Conservation (phyloP, 192 early-diverging fungal species). For the Cetraspora pellucida region DNA sequence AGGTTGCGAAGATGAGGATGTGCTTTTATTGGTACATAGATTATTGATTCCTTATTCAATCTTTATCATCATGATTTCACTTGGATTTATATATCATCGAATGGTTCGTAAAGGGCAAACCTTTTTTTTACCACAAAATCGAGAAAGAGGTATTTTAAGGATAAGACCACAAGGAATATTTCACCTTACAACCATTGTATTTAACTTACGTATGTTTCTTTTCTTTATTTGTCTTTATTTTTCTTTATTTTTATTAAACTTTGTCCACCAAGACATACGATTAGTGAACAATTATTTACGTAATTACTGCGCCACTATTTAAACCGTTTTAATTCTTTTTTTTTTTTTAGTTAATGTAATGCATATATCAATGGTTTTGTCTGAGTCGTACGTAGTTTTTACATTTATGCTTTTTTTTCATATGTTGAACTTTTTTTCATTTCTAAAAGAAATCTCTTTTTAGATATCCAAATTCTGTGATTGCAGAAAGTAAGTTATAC, state of each 20-base stretch:
- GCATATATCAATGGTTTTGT: background rate
- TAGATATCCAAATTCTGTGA: background rate
- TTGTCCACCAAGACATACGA: too few species aligned
- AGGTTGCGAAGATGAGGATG: background rate
- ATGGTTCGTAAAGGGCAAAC: background rate
- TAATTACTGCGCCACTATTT: too few species aligned
- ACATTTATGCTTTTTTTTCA: too few species aligned
- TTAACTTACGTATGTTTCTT: background rate
- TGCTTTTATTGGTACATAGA: background rate
- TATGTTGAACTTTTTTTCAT: too few species aligned
- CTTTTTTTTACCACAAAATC: background rate
- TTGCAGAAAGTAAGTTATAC: background rate
- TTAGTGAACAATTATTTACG: too few species aligned
- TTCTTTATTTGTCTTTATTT: too few species aligned
- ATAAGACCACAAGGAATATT: background rate
- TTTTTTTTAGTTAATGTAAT: background rate
- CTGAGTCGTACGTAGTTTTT: background rate
- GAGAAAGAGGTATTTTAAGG: slow-evolving; percentile 19
- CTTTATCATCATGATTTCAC: background rate
- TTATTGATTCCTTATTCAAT: background rate
- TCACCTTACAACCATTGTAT: background rate
- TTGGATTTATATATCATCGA: slow-evolving; percentile 8
- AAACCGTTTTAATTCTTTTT: background rate
- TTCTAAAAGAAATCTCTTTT: too few species aligned
- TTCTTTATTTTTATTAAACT: too few species aligned